Evolutionary conservation across 1,284 basidiomycete genomes (phyloP), one percentile per base, ranked within the genome.

Genomic region (Puccinia triticina): DNA sequence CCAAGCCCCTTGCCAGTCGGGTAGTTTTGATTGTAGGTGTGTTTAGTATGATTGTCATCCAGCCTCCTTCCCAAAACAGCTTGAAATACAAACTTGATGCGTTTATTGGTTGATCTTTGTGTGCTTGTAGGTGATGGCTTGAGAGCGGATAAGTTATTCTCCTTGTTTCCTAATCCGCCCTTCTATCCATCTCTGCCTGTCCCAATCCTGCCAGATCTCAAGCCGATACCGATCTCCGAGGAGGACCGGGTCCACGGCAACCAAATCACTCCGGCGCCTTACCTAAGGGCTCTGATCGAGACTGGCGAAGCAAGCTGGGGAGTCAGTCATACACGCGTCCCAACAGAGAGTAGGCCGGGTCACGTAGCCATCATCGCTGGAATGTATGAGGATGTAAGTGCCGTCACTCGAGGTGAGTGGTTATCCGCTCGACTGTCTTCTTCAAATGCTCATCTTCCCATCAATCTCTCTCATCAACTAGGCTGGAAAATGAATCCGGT

Each of bases 321-420:
- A 1, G 89, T 96, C 46, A 94, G 92, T 16, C 94, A 95, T 86
- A 96, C 94, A 0, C 89, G 91, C 67, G 94, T 96, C 1, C 94
- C 94, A 18, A 96, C 94, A 0, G 94, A 96, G 85, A 93, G 92
- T 87, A 88, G 94, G 34, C 94, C 94, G 1, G 94, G 94, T 10
- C 94, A 89, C 79, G 94, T 96, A 43, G 94, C 94, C 40, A 90
- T 96, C 83, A 94, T 96, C 84, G 94, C 92, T 53, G 94, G 94
- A 11, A 94, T 95, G 93, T 95, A 96, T 86, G 94, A 96, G 87
- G 94, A 96, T 85, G 93, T 94, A 7, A 94, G 93, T 7, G 94
- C 94, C 18, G 94, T 96, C 43, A 94, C 92, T 84, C 93, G 92
- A 91, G 91, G 91, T 87, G 84, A 88, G 83, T 32, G 16, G 23